Base-by-base conservation (phyloP, 495 filamentous ascomycete species). In the Aspergillus nanangensis region DNA sequence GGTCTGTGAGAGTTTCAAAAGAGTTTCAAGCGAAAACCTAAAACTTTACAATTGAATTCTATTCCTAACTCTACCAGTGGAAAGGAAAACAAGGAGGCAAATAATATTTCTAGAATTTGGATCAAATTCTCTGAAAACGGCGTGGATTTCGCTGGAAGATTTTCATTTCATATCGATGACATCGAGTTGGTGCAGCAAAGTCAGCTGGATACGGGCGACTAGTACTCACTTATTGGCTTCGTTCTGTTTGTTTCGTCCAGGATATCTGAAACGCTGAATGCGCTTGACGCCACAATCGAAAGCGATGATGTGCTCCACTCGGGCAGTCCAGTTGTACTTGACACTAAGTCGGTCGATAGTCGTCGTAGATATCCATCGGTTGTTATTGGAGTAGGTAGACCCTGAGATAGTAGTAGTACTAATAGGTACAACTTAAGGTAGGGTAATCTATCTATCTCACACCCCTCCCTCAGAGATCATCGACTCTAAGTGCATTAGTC, bases 111-210 rank as follows among this genome's bases (percentile, higher is more conserved):
- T n/a, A n/a, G n/a, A n/a, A n/a, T n/a, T n/a, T n/a, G n/a, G n/a
- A n/a, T n/a, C n/a, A n/a, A n/a, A n/a, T 13, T 19, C 14, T 37
- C 49, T 44, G 47, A 31, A 50, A 50, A 44, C 45, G 45, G 47
- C 34, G 41, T 41, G 38, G 45, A 31, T 38, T 34, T 21, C 31
- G 24, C 15, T 45, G 51, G 51, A 48, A 48, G 45, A 41, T 53
- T 45, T 34, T n/a, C n/a, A n/a, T 18, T 31, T 37, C 18, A n/a
- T 8, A 21, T 53, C 51, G 20, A 53, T 53, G 51, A 48, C 51
- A 48, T 44, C 27, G 38, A 7, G 11, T 27, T 37, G 36, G 44
- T 37, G 36, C 25, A 39, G 41, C n/a, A n/a, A n/a, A n/a, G n/a
- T n/a, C n/a, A n/a, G n/a, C n/a, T n/a, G n/a, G n/a, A n/a, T n/a